These are phyloP conservation scores for Yamadazyma kitorensis DNA, from an alignment of 805 yeast genomes.

Conservation along the genomic window DNA sequence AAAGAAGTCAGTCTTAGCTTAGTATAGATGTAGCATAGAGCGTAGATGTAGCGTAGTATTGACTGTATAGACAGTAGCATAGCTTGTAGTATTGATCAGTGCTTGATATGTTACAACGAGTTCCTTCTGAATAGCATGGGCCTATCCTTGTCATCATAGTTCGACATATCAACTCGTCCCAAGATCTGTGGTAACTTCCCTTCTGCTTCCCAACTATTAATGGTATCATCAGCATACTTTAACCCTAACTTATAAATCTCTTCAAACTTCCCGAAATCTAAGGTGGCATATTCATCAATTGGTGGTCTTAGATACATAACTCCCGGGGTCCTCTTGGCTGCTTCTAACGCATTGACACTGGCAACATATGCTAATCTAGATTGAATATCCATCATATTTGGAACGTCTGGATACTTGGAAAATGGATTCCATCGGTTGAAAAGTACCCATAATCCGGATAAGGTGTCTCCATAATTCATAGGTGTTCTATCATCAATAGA, in stretches of 20 bases:
- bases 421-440: constrained; percentile 88
- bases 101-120: constrained; percentile 58
- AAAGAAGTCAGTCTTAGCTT: too few species aligned
- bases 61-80: too few species aligned
- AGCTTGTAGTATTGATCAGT: too few species aligned
- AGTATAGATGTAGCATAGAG: too few species aligned
- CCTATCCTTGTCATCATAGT: constrained; percentile 16
- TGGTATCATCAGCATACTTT: constrained; percentile 60
- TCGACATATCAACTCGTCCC: constrained; percentile 35
- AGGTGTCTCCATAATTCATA: constrained; percentile 86
- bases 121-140: constrained; percentile 50
- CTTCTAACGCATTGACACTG: constrained; percentile 87
- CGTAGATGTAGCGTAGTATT: too few species aligned
- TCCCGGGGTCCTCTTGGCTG: constrained; percentile 80
- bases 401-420: constrained; percentile 81
- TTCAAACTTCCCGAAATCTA: constrained; percentile 89
- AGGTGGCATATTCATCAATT: constrained; percentile 84
- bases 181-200: constrained; percentile 63
- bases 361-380: constrained; percentile 91
- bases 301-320: constrained; percentile 92
- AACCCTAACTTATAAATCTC: constrained; percentile 83
- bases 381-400: constrained; percentile 94
- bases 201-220: constrained; percentile 50
- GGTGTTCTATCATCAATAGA: constrained; percentile 90
- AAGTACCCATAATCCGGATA: constrained; percentile 90